Base-by-base conservation (phyloP, 2,329 filamentous ascomycete genomes). In the Spiromastix sp. region DNA sequence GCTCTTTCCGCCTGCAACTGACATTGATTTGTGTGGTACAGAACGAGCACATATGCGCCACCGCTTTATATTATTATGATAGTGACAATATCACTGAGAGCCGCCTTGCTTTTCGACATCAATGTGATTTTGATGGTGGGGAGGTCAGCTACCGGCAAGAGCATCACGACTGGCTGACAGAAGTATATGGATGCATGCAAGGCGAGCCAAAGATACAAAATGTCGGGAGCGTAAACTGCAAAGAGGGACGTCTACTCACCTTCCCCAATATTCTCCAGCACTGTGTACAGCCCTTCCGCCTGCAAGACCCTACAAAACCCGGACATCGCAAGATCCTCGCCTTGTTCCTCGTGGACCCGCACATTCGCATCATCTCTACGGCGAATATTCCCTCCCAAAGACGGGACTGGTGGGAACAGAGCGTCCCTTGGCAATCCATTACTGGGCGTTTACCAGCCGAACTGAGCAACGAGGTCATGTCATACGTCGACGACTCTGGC, bases 11-110 rank as follows among this genome's bases (percentile, higher is more conserved):
- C 5, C 15, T 28, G 8, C 9, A 17, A 13, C 10, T 10, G 9
- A 16, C 12, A 11, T 19, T 31, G 16, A n/a, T n/a, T n/a, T n/a
- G n/a, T n/a, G n/a, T n/a, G n/a, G n/a, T n/a, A n/a, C 28, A 61
- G 55, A 81, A 81, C 45, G 77, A 82, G 51, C 71, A 70, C 42
- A 79, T 83, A 24, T 69, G 67, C 43, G 74, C 74, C 0, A 76
- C 74, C 0, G 71, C 76, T 0, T 57, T 81, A 12, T 77, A 76
- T 53, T 77, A 77, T 51, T 74, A 74, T 44, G 71, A 77, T 40
- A 58, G 51, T 30, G 66, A 75, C 0, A 83, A 83, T 50, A 68
- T 80, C 33, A 70, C 68, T 0, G 60, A 69, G 1, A 65, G 62
- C 30, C 48, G 46, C 4, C 60, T 81, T 4, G 54, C 57, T 3